Base-by-base conservation (phyloP, 108 stramenopile species). In the Skeletonema costatum region DNA sequence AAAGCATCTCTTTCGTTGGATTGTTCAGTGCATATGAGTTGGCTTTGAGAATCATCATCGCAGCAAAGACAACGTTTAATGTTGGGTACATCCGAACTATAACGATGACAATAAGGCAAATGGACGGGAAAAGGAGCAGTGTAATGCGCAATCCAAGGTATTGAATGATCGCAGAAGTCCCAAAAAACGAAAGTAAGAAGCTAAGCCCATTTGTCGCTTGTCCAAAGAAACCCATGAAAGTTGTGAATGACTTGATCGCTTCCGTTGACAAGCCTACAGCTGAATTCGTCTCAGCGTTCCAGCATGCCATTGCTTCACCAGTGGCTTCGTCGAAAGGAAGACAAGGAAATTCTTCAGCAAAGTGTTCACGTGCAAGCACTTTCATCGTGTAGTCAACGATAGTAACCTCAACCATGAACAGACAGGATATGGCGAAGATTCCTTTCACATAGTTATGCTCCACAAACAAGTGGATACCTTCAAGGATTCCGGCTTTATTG, bases 361-460 rank as follows among this genome's bases (percentile, higher is more conserved):
- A 99, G 64, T 87, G 80, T 21, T 94, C 93, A 61, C 89, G 74
- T 38, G 98, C 98, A 44, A 98, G 81, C 48, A 97, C 93, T 85
- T 98, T 99, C 95, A 99, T 96, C 8, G 92, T 97, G 76, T 91
- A 99, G 77, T 99, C 97, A 10, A 99, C 89, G 78, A 99, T 97
- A 29, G 98, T 99, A 12, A 97, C 97, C 86, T 97, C 97, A 44
- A 99, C 97, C 97, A 98, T 98, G 90, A 97, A 99, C 0, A 99
- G 84, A 86, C 97, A 97, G 17, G 92, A 93, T 71, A 99, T 93
- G 31, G 95, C 97, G 70, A 99, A 98, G 67, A 99, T 98, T 50
- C 97, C 97, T 85, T 97, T 97, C 71, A 99, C 95, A 77, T 98
- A 99, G 72, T 97, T 93, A 91, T 97, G 88, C 62, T 95, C 81